A percentile compares a stretch with the other conserved stretches of the same genome.
Evolutionary conservation across 2,329 filamentous ascomycete species (phyloP).

Genomic region (Fusarium lyarnte): DNA sequence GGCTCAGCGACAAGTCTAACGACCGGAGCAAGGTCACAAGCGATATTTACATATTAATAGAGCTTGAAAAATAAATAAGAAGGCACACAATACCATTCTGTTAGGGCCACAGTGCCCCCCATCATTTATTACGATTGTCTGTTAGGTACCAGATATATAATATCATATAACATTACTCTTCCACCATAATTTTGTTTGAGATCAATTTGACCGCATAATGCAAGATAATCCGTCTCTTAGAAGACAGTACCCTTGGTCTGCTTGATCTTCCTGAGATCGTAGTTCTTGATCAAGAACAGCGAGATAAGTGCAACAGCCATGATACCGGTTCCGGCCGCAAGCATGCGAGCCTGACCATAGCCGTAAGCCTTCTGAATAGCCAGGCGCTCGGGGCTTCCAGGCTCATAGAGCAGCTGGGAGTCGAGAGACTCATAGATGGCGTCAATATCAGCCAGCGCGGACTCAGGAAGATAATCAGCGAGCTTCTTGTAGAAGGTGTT

Average conservation of each 20-base stretch:
- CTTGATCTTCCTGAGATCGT: conserved; percentile 58
- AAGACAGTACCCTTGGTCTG: conserved; percentile 64
- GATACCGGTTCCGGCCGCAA: conserved; percentile 50
- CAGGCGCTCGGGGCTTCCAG: conserved; percentile 54
- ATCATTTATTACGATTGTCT: conserved; percentile 6
- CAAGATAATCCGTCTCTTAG: conserved; percentile 40
- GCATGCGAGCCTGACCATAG: conserved; percentile 60
- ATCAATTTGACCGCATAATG: background rate
- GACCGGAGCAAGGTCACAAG: too few relatives aligned
- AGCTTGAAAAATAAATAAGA: background rate
- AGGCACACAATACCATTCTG: background rate
- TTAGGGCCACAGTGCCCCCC: background rate
- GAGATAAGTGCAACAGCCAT: conserved; percentile 50
- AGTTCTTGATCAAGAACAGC: conserved; percentile 58
- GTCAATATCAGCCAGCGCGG: conserved; percentile 48
- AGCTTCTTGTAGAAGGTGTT: conserved; percentile 55
- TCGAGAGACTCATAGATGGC: conserved; percentile 64
- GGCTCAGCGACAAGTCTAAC: background rate
- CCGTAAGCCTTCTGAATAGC: conserved; percentile 69
- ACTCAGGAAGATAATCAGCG: conserved; percentile 58
- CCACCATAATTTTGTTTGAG: conserved; percentile 7
- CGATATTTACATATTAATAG: background rate
- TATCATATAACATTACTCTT: conserved; percentile 1
- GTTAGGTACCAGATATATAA: background rate
- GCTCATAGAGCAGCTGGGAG: conserved; percentile 60